Conservation (phyloP, 345 rosid genomes). For the Lagerstroemia speciosa region DNA sequence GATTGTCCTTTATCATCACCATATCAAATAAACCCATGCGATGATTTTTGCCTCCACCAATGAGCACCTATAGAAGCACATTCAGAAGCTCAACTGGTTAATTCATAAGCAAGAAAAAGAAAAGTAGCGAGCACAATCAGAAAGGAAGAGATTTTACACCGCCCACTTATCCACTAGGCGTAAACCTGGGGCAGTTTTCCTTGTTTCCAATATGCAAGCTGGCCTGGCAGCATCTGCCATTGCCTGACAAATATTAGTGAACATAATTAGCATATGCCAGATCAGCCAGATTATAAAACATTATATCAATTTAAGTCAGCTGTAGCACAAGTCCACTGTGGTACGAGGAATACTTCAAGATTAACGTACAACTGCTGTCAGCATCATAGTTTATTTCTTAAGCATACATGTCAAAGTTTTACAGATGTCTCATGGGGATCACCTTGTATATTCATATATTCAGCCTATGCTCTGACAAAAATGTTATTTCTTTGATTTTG, state of each 20-base stretch:
- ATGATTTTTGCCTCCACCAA: slow-evolving; percentile 92
- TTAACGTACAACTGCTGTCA: neutral
- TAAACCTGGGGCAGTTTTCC: slow-evolving; percentile 91
- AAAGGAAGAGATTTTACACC: slow-evolving; percentile 35
- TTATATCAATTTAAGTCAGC: neutral
- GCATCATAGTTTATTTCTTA: neutral
- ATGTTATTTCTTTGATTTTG: neutral
- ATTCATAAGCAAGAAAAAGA: slow-evolving; percentile 6
- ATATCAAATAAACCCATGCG: slow-evolving; percentile 97
- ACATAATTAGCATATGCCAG: neutral
- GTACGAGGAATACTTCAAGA: neutral
- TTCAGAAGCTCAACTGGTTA: slow-evolving; percentile 10
- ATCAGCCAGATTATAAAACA: neutral
- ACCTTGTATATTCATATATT: neutral
- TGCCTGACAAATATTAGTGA: slow-evolving; percentile 33
- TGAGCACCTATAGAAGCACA: slow-evolving; percentile 56
- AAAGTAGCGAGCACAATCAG: slow-evolving; percentile 7
- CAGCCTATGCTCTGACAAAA: neutral
- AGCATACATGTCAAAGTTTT: neutral
- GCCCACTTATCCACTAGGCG: slow-evolving; percentile 97
- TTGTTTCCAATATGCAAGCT: slow-evolving; percentile 79
- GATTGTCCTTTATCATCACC: slow-evolving; percentile 97
- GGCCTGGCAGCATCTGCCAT: slow-evolving; percentile 94
- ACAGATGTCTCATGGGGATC: neutral
- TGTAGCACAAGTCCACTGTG: neutral